These are phyloP conservation scores for Scheffersomyces titani DNA, from an alignment of 1,139 yeast genomes.

Conservation along the genomic window DNA sequence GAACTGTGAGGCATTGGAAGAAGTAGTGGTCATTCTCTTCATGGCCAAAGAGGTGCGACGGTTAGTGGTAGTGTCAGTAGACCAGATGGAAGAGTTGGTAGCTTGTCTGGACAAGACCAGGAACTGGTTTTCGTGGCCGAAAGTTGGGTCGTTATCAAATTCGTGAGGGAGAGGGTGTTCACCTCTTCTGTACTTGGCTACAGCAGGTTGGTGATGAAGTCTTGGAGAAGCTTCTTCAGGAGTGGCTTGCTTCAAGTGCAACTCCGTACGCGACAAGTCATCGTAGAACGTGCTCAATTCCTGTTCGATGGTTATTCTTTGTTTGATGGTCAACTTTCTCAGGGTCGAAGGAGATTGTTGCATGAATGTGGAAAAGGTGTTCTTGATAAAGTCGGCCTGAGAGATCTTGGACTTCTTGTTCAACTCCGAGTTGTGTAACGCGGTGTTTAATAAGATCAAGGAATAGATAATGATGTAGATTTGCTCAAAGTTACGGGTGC, in stretches of 20 bases:
- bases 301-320: conserved; percentile 43
- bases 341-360: conserved; percentile 35
- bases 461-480: conserved; percentile 77
- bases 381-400: conserved; percentile 54
- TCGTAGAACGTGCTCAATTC: conserved; percentile 46
- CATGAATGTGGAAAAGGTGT: conserved; percentile 48
- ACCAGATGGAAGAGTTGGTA: conserved; percentile 41
- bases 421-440: conserved; percentile 56
- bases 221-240: conserved; percentile 8
- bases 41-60: conserved; percentile 30
- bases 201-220: background rate
- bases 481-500: conserved; percentile 55
- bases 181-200: background rate
- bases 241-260: conserved; percentile 37
- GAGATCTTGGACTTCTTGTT: conserved; percentile 42
- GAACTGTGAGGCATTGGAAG: conserved; percentile 32
- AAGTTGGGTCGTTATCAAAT: background rate
- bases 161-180: background rate
- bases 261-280: conserved; percentile 38
- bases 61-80: conserved; percentile 31
- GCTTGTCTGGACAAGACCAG: conserved; percentile 28
- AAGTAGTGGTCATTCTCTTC: conserved; percentile 33
- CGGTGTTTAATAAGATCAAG: conserved; percentile 70
- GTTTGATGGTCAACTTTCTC: conserved; percentile 37
- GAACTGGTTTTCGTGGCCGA: background rate